Evolutionary conservation across 1,284 basidiomycete genomes (phyloP).

Genomic region (Somion occarium): DNA sequence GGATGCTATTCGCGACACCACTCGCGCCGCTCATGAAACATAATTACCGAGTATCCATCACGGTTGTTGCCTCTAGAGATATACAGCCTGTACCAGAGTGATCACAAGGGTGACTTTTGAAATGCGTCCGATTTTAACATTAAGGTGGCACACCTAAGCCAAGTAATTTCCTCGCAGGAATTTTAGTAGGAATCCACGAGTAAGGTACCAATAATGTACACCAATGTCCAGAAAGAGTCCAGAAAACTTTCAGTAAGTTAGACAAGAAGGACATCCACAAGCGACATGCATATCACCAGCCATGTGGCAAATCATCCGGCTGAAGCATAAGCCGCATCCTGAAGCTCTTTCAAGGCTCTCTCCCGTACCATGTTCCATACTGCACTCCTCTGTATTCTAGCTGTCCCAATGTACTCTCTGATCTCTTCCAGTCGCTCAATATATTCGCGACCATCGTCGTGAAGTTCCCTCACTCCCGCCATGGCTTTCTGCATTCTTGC

Average conservation of each 20-base stretch:
- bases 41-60: neutral
- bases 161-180: too few relatives aligned
- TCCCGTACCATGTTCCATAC: conserved; percentile 73
- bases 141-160: too few relatives aligned
- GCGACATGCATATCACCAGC: neutral
- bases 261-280: conserved; percentile 3
- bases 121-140: too few relatives aligned
- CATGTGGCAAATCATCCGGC: conserved; percentile 19
- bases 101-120: too few relatives aligned
- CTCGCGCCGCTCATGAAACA: neutral
- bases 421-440: conserved; percentile 76
- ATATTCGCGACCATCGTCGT: conserved; percentile 79
- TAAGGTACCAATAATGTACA: too few relatives aligned
- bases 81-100: too few relatives aligned
- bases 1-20: too few relatives aligned
- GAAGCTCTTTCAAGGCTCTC: conserved; percentile 67
- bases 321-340: conserved; percentile 44
- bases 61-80: too few relatives aligned
- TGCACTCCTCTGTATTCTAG: conserved; percentile 59
- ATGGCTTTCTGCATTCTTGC: conserved; percentile 70
- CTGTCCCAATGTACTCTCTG: conserved; percentile 67
- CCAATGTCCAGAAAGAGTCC: too few relatives aligned
- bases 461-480: conserved; percentile 64
- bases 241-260: neutral
- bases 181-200: too few relatives aligned